phyloP scores from a whole-genome alignment of 345 rosid genomes.

The Eucalyptus guilfoylei region DNA sequence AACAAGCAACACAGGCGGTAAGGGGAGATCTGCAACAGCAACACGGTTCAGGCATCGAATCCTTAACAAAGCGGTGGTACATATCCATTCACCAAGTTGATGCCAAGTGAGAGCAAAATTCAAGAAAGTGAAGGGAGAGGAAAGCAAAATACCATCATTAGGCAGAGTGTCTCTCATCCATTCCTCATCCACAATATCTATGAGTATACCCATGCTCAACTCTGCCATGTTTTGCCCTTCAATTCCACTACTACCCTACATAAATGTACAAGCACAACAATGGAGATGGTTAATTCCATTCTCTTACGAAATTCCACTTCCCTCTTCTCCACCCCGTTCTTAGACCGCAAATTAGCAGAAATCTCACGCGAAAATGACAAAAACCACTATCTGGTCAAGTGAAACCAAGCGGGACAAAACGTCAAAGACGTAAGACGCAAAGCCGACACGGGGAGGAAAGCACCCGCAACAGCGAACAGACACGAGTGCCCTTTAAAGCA shows the following conservation, averaged over 20 bases:
- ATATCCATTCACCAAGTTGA: background rate
- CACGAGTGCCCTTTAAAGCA: background rate
- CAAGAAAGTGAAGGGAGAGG: background rate
- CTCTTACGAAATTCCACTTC: background rate
- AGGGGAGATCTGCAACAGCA: conserved; percentile 53
- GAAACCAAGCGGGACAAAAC: background rate
- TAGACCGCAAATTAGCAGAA: background rate
- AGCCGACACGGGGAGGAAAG: background rate
- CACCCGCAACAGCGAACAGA: background rate
- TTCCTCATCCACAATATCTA: conserved; percentile 88
- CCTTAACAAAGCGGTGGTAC: background rate
- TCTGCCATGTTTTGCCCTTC: conserved; percentile 37
- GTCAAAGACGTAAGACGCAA: background rate
- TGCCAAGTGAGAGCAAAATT: background rate
- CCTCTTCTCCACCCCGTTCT: background rate
- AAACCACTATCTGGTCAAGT: background rate
- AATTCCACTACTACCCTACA: background rate
- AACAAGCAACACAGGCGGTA: conserved; percentile 67
- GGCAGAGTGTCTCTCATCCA: conserved; percentile 97
- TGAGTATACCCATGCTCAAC: conserved; percentile 62
- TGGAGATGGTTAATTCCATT: background rate
- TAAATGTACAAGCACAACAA: background rate
- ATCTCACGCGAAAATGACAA: background rate
- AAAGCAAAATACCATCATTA: conserved; percentile 48
- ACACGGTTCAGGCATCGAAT: background rate